Evolutionary conservation across 192 early-diverging fungal species (phyloP), one percentile per base, ranked within the genome.

Genomic region (Podila minutissima): DNA sequence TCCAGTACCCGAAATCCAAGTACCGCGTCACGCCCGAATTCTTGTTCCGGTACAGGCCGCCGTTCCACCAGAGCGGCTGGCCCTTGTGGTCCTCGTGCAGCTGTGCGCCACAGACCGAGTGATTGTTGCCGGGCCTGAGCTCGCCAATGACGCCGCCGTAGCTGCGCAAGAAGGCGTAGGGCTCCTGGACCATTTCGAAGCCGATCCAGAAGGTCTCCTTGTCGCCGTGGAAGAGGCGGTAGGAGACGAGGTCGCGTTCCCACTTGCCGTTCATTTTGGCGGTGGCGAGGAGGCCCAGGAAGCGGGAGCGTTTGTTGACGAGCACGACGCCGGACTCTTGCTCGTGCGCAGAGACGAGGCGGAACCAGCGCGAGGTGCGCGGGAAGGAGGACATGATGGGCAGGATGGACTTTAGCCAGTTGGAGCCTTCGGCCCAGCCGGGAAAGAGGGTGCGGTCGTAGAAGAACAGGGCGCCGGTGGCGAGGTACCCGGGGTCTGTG

Each of bases 121-220:
- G 7, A 26, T 67, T 62, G 11, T 85, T 69, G 10, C 53, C 79
- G 28, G 72, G 74, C 28, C 33, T 33, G 5, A 87, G 75, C 37
- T 74, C 85, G 32, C 90, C 91, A 62, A 91, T 83, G 22, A 83
- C 85, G 11, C 83, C 89, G 11, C 84, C 88, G 66, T 85, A 82
- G 8, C 82, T 85, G 53, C 76, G 77, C 26, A 84, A 74, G 35
- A 87, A 89, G 15, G 81, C 71, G 63, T 88, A 89, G 1, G 88
- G 90, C 32, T 86, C 83, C 29, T 88, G 83, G 24, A 86, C 62
- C 84, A 89, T 86, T 72, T 92, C 92, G 41, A 78, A 86, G 3
- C 90, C 90, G 26, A 86, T 78, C 92, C 92, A 93, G 46, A 90
- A 93, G 0, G 90, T 87, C 69, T 93, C 92, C 70, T 93, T 93